Evolutionary conservation across 2,329 filamentous ascomycete genomes (phyloP), one percentile per base, ranked within the genome.

Genomic region (Acrocalymma vagum): DNA sequence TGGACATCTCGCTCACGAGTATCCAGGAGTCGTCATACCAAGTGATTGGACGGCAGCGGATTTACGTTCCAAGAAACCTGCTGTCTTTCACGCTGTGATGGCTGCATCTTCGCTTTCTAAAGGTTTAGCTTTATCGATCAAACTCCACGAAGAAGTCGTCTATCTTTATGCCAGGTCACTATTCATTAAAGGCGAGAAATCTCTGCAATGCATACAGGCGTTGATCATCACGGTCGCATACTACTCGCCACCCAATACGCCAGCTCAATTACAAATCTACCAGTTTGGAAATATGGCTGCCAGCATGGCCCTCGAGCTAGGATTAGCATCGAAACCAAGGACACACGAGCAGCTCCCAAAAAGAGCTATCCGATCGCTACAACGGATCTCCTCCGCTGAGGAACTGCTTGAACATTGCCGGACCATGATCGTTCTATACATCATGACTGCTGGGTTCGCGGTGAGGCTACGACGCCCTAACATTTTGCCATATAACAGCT

Each of bases 301-400:
- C 4, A 63, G 58, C 3, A 68, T 68, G 63, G 65, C 64, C 5
- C 31, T 69, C 11, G 66, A 69, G 37, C 50, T 69, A n/a, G 66
- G 66, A 9, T 42, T 69, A 29, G 61, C 64, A 3, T 63, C 62
- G 3, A 69, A 68, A 41, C 65, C 66, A 7, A 51, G 63, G 32
- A 69, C 63, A n/a, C 65, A 67, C 33, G 63, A 69, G 35, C 63
- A 69, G 35, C 28, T 69, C n/a, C 65, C 65, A 1, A 66, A 67
- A 39, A 45, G 65, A 37, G 60, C 60, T 0, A 62, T 65, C 16
- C 48, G 55, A 23, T 60, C 60, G 15, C 39, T 66, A 8, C 63
- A 67, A 29, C 58, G 57, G 23, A 67, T 69, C 23, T 67, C 63
- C 2, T 67, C 65, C 4, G 49, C 62, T 9, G 63, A 66, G 21